Base-by-base conservation (phyloP, 2,329 filamentous ascomycete genomes). In the Triangularia setosa region DNA sequence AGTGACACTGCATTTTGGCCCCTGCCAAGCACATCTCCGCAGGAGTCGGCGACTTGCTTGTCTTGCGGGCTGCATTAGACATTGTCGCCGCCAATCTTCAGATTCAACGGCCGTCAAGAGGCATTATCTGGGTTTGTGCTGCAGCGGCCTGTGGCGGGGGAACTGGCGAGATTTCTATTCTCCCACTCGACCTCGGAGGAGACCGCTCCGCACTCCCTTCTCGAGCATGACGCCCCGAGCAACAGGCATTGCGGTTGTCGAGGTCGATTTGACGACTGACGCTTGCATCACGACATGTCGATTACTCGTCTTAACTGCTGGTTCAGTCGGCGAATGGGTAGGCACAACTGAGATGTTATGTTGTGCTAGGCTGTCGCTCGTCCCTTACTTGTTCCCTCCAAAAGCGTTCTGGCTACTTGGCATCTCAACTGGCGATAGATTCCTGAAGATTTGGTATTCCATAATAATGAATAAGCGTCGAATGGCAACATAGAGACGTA, bases 111-210 rank as follows among this genome's bases (percentile, higher is more conserved):
- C 6, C 12, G 40, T 48, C 2, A 48, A 48, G 40, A 23, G 40
- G n/a, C 40, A 48, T 21, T 48, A 48, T 48, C 40, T 48, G 40
- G 40, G 40, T 21, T 48, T 48, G 35, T 21, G 40, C n/a, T 48
- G 40, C 40, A 48, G n/a, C 40, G n/a, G 40, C 4, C 40, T 12
- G 40, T 48, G 40, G 40, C 18, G 40, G 40, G n/a, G 40, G n/a
- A 48, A 23, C 40, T 48, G 40, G n/a, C 40, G 11, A 48, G 40
- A 48, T 21, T 18, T 48, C n/a, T 21, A 48, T 48, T 48, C 40
- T 48, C n/a, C 40, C 40, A 48, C 40, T 48, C 40, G 40, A 48
- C 40, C 40, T 67, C 68, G 68, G 68, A 68, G 52, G 65, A 64
- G 57, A 60, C 63, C 35, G 52, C 54, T 69, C 68, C 68, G 68